These are phyloP conservation scores for Prunus kanzakura DNA, from an alignment of 306 rosid species.

Conservation along the genomic window DNA sequence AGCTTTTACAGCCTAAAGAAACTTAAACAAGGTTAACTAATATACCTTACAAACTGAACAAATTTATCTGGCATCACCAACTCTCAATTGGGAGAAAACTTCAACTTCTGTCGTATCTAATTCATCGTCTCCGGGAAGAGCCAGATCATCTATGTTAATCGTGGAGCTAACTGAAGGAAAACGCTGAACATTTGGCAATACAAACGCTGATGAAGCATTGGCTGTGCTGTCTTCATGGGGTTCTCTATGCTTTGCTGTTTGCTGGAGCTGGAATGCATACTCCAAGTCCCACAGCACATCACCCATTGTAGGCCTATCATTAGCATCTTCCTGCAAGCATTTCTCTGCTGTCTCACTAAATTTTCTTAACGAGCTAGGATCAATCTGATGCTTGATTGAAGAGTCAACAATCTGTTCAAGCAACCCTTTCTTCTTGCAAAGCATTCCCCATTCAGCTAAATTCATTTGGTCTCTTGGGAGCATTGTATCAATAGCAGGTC, in stretches of 20 bases:
- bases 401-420: constrained; percentile 48
- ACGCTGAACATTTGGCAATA: constrained; percentile 11
- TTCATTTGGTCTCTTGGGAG: constrained; percentile 47
- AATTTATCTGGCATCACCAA: constrained; percentile 19
- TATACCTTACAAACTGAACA: not conserved
- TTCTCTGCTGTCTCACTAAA: constrained; percentile 41
- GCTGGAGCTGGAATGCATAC: constrained; percentile 54
- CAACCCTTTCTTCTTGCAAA: constrained; percentile 41
- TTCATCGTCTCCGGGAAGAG: not conserved
- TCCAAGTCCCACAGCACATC: constrained; percentile 63
- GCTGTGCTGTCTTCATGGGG: constrained; percentile 44
- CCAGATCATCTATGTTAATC: constrained; percentile 7
- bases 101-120: not conserved
- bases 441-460: constrained; percentile 51
- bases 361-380: constrained; percentile 45
- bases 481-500: constrained; percentile 36
- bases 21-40: not conserved
- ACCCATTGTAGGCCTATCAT: constrained; percentile 46
- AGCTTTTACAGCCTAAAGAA: not conserved
- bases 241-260: constrained; percentile 24
- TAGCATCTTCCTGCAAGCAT: constrained; percentile 38
- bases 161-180: constrained; percentile 29
- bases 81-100: constrained; percentile 35
- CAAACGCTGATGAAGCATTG: constrained; percentile 24
- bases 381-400: constrained; percentile 31